Percentiles rank a stretch among this genome's conserved stretches.
Evolutionary conservation across 2,329 filamentous ascomycete genomes (phyloP).

Genomic region (Colletotrichum sp.): DNA sequence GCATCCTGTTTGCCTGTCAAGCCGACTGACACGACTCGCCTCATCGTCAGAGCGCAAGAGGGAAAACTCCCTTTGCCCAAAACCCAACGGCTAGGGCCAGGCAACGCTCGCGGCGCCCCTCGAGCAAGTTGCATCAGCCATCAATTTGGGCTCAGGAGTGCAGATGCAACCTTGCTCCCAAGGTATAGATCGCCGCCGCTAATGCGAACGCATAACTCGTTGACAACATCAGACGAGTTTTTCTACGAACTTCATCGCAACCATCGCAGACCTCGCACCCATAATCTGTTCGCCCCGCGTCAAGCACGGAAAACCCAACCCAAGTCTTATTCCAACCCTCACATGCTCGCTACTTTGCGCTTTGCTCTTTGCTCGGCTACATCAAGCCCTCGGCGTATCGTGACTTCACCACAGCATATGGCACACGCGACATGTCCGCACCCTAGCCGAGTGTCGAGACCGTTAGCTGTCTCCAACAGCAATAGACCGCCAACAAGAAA

Average conservation of each 20-base stretch:
- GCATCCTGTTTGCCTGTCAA: not conserved
- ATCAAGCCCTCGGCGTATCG: not conserved
- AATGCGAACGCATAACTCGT: not conserved
- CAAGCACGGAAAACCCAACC: not conserved
- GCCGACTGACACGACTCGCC: not conserved
- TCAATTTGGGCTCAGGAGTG: not conserved
- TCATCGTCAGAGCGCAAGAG: not conserved
- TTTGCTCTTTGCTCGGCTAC: not conserved
- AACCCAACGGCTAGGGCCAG: not conserved
- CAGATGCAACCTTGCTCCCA: not conserved
- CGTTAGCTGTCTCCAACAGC: not conserved
- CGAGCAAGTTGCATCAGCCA: not conserved
- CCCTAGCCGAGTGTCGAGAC: not conserved
- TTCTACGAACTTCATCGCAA: not conserved
- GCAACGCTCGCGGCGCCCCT: not conserved
- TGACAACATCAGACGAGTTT: conserved; percentile 1
- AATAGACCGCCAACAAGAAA: not conserved
- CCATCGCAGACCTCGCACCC: not conserved
- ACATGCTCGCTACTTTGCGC: not conserved
- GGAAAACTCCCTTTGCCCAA: not conserved
- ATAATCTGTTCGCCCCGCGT: not conserved
- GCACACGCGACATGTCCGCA: not conserved
- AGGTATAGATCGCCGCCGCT: not conserved
- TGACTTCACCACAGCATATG: not conserved
- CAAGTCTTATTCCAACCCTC: not conserved